These are phyloP conservation scores for Lipomyces yamanashiensis DNA, from an alignment of 805 yeast genomes.

Conservation along the genomic window DNA sequence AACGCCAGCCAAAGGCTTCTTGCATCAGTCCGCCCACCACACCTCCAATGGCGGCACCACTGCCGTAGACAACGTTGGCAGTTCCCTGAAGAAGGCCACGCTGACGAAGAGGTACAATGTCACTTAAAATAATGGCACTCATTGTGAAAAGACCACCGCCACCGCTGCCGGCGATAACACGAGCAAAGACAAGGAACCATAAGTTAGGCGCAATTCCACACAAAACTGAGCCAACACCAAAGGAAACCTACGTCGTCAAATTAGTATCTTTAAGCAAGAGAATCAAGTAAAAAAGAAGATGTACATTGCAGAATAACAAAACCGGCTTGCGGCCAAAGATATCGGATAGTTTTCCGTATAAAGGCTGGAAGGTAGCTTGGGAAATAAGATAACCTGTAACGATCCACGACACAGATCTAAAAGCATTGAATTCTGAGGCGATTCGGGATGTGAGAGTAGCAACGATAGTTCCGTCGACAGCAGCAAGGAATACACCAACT, in stretches of 20 bases:
- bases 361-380: constrained; percentile 75
- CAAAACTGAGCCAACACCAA: constrained; percentile 56
- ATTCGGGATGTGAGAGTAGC: constrained; percentile 59
- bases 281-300: constrained; percentile 51
- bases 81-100: constrained; percentile 85
- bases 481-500: constrained; percentile 56
- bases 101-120: constrained; percentile 71
- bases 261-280: constrained; percentile 38
- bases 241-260: constrained; percentile 44
- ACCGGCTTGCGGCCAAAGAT: constrained; percentile 53
- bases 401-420: constrained; percentile 66
- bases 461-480: constrained; percentile 59
- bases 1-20: constrained; percentile 66
- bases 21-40: constrained; percentile 59
- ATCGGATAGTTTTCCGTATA: constrained; percentile 73
- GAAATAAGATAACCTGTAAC: constrained; percentile 74
- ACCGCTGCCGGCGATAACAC: constrained; percentile 86
- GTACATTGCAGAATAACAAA: constrained; percentile 49
- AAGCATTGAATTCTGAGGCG: constrained; percentile 61
- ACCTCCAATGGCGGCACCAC: constrained; percentile 78
- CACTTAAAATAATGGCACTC: constrained; percentile 76
- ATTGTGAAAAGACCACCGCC: constrained; percentile 87
- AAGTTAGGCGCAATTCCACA: constrained; percentile 55
- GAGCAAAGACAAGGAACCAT: constrained; percentile 39
- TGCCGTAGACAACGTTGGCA: constrained; percentile 74